These are phyloP conservation scores for Boletus semigastroideus DNA, from an alignment of 1,284 basidiomycete species.

Conservation along the genomic window DNA sequence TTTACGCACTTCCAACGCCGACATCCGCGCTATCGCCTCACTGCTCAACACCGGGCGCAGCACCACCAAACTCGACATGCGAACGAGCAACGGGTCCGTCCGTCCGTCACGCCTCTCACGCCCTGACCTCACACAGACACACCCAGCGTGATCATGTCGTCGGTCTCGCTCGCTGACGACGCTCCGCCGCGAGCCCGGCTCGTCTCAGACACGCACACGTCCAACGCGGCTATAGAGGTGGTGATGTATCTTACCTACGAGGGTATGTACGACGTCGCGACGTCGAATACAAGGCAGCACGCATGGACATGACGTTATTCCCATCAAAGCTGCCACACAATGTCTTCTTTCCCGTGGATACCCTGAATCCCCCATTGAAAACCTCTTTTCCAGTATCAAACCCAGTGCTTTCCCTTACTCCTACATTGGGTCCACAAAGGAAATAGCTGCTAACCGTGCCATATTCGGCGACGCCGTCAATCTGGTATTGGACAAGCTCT, in stretches of 20 bases:
- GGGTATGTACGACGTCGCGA: constrained; percentile 39
- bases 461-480: constrained; percentile 83
- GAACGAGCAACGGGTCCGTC: constrained; percentile 43
- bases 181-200: constrained; percentile 35
- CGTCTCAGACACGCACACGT: constrained; percentile 33
- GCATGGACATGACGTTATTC: constrained; percentile 83
- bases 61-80: constrained; percentile 27
- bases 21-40: constrained; percentile 35
- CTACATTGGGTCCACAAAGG: constrained; percentile 68
- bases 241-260: constrained; percentile 42
- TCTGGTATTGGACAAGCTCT: constrained; percentile 67
- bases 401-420: constrained; percentile 55
- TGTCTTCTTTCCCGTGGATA: constrained; percentile 71
- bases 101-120: constrained; percentile 34
- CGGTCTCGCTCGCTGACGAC: constrained; percentile 20
- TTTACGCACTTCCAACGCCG: constrained; percentile 39
- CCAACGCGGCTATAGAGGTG: constrained; percentile 38
- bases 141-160: constrained; percentile 17
- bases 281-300: constrained; percentile 50
- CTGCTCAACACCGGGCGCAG: constrained; percentile 23
- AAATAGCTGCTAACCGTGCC: constrained; percentile 75
- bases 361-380: constrained; percentile 46
- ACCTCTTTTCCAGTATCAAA: constrained; percentile 67
- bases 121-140: background rate
- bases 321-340: constrained; percentile 72